phyloP scores from a whole-genome alignment of 306 rosid genomes.

The Acacia melanoxylon region DNA sequence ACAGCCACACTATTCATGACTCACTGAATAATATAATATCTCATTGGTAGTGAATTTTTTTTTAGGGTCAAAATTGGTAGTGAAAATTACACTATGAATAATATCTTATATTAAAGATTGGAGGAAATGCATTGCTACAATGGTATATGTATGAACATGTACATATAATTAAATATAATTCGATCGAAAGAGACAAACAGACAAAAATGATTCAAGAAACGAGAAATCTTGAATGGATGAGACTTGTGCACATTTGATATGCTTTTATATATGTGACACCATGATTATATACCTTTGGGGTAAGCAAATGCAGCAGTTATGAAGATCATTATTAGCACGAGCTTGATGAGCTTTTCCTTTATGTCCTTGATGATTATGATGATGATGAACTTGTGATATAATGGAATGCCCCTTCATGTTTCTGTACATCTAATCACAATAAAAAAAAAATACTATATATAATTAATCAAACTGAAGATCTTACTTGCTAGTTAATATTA shows the following conservation, averaged over 20 bases:
- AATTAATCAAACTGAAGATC: neutral
- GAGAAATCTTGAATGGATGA: neutral
- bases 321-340: constrained; percentile 13
- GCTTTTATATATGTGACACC: neutral
- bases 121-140: too few relatives aligned
- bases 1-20: neutral
- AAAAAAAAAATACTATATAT: neutral
- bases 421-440: constrained; percentile 54
- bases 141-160: too few relatives aligned
- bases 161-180: neutral
- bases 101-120: too few relatives aligned
- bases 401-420: constrained; percentile 30
- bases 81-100: too few relatives aligned
- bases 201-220: neutral
- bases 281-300: constrained; percentile 36
- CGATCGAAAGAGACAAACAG: neutral
- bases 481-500: neutral
- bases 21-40: too few relatives aligned
- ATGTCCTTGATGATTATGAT: neutral
- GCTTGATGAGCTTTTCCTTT: constrained; percentile 30
- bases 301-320: constrained; percentile 30
- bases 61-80: too few relatives aligned
- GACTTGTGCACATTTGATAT: neutral
- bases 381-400: constrained; percentile 1
- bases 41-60: too few relatives aligned